Evolutionary conservation across 805 yeast genomes (phyloP), one percentile per base, ranked within the genome.

Genomic region (Wickerhamomyces subpelliculosus): DNA sequence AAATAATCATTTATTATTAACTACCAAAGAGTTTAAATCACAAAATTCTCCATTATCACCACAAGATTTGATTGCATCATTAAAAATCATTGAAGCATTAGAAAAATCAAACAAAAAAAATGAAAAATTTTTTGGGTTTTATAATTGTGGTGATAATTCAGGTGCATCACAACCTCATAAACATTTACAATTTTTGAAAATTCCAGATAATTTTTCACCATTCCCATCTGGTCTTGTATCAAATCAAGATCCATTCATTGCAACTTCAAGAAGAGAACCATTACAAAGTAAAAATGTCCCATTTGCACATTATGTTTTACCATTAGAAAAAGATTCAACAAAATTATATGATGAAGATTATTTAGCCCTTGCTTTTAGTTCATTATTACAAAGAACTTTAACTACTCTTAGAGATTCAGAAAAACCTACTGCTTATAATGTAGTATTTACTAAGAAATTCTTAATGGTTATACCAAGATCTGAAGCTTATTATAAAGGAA

Each of bases 131-230:
- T 68, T 89, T 56, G 88, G 88, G 0, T 90, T 90, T 60, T 90
- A 77, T 70, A 90, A 90, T 60, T 79, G 86, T 54, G 98, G 98
- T 8, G 77, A 79, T 16, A 71, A 77, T 48, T 78, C 94, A 44
- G 98, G 97, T 2, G 95, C 96, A n/a, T 87, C 96, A 0, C 93
- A 88, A 53, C 81, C 84, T 34, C 98, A 90, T 64, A 87, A 85
- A 56, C 98, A 90, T 61, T 61, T 93, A 45, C 98, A 93, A 61
- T 79, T 89, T 60, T 66, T 90, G 72, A 68, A 77, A 32, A 64
- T 84, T 32, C 94, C 96, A 2, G 56, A 62, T 8, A 62, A 67
- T 18, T 80, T 78, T 55, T 60, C 58, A 1, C 73, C 84, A 7
- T 78, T 73, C 54, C 82, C 85, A 36, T 80, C 76, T 33, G 44